phyloP scores from a whole-genome alignment of 306 rosid genomes.

The Quercus alba region DNA sequence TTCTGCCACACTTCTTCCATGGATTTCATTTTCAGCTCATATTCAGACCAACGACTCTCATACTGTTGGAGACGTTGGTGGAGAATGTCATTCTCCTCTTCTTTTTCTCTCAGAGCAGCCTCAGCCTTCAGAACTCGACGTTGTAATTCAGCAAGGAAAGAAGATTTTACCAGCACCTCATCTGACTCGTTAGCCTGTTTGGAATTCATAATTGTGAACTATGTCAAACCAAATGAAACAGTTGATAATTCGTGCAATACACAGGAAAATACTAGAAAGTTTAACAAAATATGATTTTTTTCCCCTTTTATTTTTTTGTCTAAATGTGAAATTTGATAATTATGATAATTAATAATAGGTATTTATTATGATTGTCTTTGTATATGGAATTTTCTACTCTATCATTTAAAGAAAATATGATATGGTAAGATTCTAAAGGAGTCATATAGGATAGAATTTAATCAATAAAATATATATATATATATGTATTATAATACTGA shows the following conservation, averaged over 20 bases:
- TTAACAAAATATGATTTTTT: no score
- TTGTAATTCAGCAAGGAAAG: conserved; percentile 86
- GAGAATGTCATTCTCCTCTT: conserved; percentile 97
- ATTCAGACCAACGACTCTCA: conserved; percentile 96
- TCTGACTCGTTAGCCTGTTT: conserved; percentile 69
- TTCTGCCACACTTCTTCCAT: conserved; percentile 99
- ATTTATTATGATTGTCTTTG: no score
- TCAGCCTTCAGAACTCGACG: conserved; percentile 95
- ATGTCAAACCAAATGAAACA: background rate
- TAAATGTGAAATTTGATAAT: no score
- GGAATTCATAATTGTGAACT: conserved; percentile 19
- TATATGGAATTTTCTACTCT: no score
- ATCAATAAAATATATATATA: no score
- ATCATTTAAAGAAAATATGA: no score
- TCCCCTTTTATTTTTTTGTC: no score
- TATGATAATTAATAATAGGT: no score
- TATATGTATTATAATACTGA: no score
- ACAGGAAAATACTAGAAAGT: no score
- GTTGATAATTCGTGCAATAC: background rate
- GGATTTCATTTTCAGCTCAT: conserved; percentile 94
- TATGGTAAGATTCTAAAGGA: no score
- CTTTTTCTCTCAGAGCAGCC: conserved; percentile 90
- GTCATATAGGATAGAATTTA: no score
- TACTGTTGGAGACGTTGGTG: conserved; percentile 94
- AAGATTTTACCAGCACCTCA: conserved; percentile 93